A percentile compares a stretch with the other conserved stretches of the same genome.
Evolutionary conservation across 2,329 filamentous ascomycete genomes (phyloP).

Genomic region (Sclerotinia sclerotiorum): DNA sequence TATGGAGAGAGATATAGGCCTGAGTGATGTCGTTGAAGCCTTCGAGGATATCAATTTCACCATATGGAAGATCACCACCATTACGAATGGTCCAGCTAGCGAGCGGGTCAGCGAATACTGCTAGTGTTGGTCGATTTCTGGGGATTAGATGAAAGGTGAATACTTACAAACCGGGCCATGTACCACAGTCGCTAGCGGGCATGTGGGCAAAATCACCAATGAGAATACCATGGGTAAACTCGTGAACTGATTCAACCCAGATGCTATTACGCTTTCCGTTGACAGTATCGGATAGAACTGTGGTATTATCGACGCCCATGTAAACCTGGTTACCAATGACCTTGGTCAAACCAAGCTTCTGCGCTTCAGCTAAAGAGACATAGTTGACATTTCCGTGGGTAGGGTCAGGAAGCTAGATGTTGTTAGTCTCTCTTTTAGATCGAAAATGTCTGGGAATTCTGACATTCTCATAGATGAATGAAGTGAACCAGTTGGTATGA

Average conservation of each 20-base stretch:
- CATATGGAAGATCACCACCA: slow-evolving; percentile 26
- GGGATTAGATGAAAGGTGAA: slow-evolving; percentile 3
- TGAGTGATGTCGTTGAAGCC: slow-evolving; percentile 56
- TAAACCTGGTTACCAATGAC: slow-evolving; percentile 57
- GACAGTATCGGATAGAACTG: slow-evolving; percentile 37
- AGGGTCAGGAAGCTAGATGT: slow-evolving; percentile 28
- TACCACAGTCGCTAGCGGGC: slow-evolving; percentile 67
- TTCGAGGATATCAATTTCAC: slow-evolving; percentile 43
- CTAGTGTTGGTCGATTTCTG: neutral
- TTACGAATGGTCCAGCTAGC: slow-evolving; percentile 33
- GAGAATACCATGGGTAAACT: slow-evolving; percentile 65
- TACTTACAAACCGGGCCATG: slow-evolving; percentile 67
- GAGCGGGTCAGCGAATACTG: neutral
- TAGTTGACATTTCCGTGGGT: slow-evolving; percentile 41
- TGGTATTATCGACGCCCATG: slow-evolving; percentile 44
- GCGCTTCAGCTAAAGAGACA: slow-evolving; percentile 48
- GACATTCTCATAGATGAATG: slow-evolving; percentile 29
- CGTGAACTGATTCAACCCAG: slow-evolving; percentile 62
- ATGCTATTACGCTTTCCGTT: slow-evolving; percentile 56
- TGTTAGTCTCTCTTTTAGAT: slow-evolving; percentile 5
- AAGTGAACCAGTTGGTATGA: slow-evolving; percentile 32
- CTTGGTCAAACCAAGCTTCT: slow-evolving; percentile 55
- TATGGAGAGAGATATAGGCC: slow-evolving; percentile 31
- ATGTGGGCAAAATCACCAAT: slow-evolving; percentile 73
- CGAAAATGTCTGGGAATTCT: neutral